Evolutionary conservation across 2,329 filamentous ascomycete genomes (phyloP).

Genomic region (Colletotrichum shisoi): DNA sequence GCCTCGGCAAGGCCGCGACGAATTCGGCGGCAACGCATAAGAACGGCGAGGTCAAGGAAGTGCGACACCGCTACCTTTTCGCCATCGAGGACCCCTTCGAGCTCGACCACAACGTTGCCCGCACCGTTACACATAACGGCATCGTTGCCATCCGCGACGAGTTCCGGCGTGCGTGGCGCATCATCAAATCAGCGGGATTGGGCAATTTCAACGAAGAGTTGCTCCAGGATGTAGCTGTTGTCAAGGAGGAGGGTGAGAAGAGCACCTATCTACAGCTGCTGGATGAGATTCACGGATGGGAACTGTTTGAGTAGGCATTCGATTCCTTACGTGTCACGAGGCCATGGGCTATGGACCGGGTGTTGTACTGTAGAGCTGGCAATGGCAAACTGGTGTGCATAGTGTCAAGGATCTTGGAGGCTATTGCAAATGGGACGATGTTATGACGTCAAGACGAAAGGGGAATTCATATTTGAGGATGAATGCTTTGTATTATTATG

Average conservation of each 20-base stretch:
- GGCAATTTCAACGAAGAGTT: conserved; percentile 57
- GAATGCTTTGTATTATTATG: conserved; percentile 28
- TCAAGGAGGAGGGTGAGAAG: conserved; percentile 48
- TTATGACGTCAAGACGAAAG: conserved; percentile 14
- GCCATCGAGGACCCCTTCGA: conserved; percentile 95
- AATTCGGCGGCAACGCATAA: conserved; percentile 42
- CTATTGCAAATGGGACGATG: conserved; percentile 9
- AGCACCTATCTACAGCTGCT: conserved; percentile 50
- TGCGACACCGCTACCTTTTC: conserved; percentile 82
- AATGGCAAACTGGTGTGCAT: neutral
- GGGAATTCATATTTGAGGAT: conserved; percentile 7
- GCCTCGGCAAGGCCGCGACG: conserved; percentile 25
- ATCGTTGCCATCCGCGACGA: conserved; percentile 85
- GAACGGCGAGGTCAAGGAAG: conserved; percentile 65
- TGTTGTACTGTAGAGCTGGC: neutral
- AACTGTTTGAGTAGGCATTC: conserved; percentile 34
- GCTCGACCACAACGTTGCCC: conserved; percentile 83
- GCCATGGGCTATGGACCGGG: neutral
- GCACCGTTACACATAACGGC: conserved; percentile 83
- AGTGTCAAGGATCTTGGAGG: neutral
- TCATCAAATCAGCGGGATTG: conserved; percentile 66
- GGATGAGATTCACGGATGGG: conserved; percentile 52
- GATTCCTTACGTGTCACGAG: neutral
- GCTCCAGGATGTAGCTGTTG: conserved; percentile 58
- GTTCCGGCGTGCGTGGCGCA: conserved; percentile 79